phyloP scores from a whole-genome alignment of 2,329 filamentous ascomycete species.

The Fulvia fulva region DNA sequence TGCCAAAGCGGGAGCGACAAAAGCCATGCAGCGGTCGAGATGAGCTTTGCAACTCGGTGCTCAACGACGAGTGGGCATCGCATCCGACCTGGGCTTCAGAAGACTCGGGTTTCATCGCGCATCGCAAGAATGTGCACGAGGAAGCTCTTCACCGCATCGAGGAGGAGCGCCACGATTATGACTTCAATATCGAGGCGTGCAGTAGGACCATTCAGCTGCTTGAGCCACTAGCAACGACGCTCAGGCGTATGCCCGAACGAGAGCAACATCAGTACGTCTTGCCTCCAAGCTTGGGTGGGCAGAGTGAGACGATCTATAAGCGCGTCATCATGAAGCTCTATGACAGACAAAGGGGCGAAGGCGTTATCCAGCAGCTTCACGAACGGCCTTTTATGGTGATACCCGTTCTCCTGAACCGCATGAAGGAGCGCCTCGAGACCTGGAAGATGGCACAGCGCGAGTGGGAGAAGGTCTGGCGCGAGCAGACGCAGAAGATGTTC shows the following conservation, averaged over 20 bases:
- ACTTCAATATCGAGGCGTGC: slow-evolving; percentile 96
- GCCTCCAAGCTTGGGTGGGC: slow-evolving; percentile 78
- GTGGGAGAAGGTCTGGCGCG: slow-evolving; percentile 98
- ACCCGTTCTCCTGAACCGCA: slow-evolving; percentile 77
- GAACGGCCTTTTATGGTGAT: slow-evolving; percentile 78
- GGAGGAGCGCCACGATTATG: slow-evolving; percentile 96
- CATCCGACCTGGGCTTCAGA: slow-evolving; percentile 99
- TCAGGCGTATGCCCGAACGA: slow-evolving; percentile 65
- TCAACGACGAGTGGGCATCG: slow-evolving; percentile 98
- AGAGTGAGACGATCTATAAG: slow-evolving; percentile 95
- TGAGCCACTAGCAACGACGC: slow-evolving; percentile 87
- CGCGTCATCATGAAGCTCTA: slow-evolving; percentile 98
- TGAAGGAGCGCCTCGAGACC: slow-evolving; percentile 95
- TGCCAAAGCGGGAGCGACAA: slow-evolving; percentile 85
- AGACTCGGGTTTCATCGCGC: slow-evolving; percentile 94
- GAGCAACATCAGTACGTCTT: slow-evolving; percentile 73
- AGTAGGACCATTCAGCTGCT: slow-evolving; percentile 92
- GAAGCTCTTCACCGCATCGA: slow-evolving; percentile 94
- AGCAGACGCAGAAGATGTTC: slow-evolving; percentile 91
- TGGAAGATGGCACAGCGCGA: slow-evolving; percentile 96
- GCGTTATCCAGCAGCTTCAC: slow-evolving; percentile 86
- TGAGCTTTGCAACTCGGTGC: slow-evolving; percentile 84
- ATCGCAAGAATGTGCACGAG: slow-evolving; percentile 93
- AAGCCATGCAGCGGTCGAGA: slow-evolving; percentile 92
- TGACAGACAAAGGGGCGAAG: slow-evolving; percentile 73